A percentile compares a stretch with the other conserved stretches of the same genome.
Evolutionary conservation across 1,284 basidiomycete species (phyloP).

Genomic region (Schizophyllum amplum): DNA sequence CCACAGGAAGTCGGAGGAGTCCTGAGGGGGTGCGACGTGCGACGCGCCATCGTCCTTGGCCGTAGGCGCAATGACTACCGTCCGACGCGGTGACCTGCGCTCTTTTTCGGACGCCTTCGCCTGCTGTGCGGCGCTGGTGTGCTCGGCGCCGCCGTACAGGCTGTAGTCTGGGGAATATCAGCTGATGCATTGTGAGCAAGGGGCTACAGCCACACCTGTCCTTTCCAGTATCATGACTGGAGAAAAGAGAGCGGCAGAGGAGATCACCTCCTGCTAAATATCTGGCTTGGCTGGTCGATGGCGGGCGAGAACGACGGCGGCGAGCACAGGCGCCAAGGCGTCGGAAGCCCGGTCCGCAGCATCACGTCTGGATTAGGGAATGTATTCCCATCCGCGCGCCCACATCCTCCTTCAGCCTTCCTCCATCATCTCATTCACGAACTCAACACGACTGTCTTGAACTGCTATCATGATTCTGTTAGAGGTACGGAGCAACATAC

Average conservation of each 20-base stretch:
- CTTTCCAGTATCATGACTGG: neutral
- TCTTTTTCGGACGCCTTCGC: conserved; percentile 41
- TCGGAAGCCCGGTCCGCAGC: too few species aligned
- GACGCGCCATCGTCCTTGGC: conserved; percentile 31
- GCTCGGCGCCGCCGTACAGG: conserved; percentile 74
- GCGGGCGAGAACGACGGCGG: too few species aligned
- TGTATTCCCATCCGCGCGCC: too few species aligned
- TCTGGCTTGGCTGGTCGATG: too few species aligned
- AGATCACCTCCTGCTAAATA: too few species aligned
- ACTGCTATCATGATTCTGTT: neutral
- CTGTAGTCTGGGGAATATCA: conserved; percentile 48
- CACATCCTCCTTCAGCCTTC: too few species aligned
- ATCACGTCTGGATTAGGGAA: too few species aligned
- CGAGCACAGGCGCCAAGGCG: too few species aligned
- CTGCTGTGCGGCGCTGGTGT: conserved; percentile 16
- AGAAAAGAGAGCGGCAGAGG: too few species aligned
- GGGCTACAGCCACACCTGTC: neutral
- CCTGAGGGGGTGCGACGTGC: conserved; percentile 48
- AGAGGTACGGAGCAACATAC: neutral
- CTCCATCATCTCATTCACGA: too few species aligned
- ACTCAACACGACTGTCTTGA: neutral
- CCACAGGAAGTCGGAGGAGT: conserved; percentile 86
- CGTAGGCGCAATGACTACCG: conserved; percentile 34
- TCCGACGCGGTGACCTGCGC: conserved; percentile 47
- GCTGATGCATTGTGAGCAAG: neutral